Evolutionary conservation across 83 land plant species (phyloP).

Genomic region (Picea engelmannii): DNA sequence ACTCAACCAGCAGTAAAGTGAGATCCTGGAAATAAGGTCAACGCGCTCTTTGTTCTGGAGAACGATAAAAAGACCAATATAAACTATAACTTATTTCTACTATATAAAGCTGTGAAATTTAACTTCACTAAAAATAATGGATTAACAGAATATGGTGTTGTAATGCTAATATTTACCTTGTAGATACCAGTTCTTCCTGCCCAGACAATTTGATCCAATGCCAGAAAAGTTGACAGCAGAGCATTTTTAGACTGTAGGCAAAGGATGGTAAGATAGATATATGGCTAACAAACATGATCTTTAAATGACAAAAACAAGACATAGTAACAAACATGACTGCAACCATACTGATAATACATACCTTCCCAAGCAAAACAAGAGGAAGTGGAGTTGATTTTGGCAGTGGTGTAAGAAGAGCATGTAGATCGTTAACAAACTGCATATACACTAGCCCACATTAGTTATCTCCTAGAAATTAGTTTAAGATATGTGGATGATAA

Average conservation of each 20-base stretch:
- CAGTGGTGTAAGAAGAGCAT: conserved; percentile 69
- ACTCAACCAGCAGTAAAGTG: conserved; percentile 89
- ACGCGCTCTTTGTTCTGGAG: conserved; percentile 77
- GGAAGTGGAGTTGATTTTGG: conserved; percentile 76
- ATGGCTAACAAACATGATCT: neutral
- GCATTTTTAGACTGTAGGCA: conserved; percentile 86
- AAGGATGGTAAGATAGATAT: neutral
- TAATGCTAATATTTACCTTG: conserved; percentile 48
- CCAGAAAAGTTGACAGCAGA: conserved; percentile 82
- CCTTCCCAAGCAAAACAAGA: conserved; percentile 77
- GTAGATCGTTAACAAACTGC: conserved; percentile 83
- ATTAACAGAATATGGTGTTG: no score
- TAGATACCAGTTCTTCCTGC: conserved; percentile 89
- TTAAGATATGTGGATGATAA: neutral
- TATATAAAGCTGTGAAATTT: no score
- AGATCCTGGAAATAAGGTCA: conserved; percentile 72
- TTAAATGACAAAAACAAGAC: neutral
- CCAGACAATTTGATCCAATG: conserved; percentile 96
- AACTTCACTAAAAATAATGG: no score
- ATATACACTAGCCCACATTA: neutral
- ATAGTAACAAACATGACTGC: neutral
- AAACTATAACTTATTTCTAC: no score
- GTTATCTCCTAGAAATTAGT: conserved; percentile 13
- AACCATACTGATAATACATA: conserved; percentile 14
- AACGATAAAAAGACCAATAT: neutral